Evolutionary conservation across 768 basidiomycete genomes (phyloP), one percentile per base, ranked within the genome.

Genomic region (Pleurotus djamor): DNA sequence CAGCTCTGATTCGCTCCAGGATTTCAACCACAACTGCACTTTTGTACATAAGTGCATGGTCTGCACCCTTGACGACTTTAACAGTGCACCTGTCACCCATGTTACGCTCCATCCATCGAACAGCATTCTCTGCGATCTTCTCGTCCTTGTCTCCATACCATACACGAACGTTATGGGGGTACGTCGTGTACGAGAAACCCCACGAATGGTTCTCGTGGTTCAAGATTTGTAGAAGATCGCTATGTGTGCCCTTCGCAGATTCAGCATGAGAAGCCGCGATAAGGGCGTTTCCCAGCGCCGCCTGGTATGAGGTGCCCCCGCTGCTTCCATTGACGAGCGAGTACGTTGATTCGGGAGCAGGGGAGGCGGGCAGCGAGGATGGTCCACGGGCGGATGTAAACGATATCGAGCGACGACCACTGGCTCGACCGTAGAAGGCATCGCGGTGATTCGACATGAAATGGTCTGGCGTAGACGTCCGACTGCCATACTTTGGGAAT

Each of bases 91-190:
- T 76, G 43, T 87, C 86, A 16, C 86, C 83, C 90, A 95, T 92
- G 37, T 83, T 85, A 62, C 83, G 84, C 72, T 95, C 92, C 91
- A 95, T 92, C 93, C 94, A 96, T 65, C 90, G 75, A 43, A 98
- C 88, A 48, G 93, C 91, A 65, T 89, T 87, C 70, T 96, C 90
- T 36, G 89, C 88, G 61, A 99, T 96, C 75, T 89, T 90, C 73
- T 98, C 96, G 71, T 99, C 96, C 63, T 81, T 84, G 65, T 94
- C 91, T 2, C 96, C 96, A 64, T 94, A 94, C 94, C 94, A 98
- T 43, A 99, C 87, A 45, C 83, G 84, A 48, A 92, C 89, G 33
- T 74, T 78, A 66, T 90, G 88, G 12, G 85, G 84, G 63, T 96
- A 91, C 17, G 91, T 82, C 13, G 82, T 71, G 69, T 98, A 98